Base-by-base conservation (phyloP, 2,329 filamentous ascomycete species). In the Thelonectria olida region DNA sequence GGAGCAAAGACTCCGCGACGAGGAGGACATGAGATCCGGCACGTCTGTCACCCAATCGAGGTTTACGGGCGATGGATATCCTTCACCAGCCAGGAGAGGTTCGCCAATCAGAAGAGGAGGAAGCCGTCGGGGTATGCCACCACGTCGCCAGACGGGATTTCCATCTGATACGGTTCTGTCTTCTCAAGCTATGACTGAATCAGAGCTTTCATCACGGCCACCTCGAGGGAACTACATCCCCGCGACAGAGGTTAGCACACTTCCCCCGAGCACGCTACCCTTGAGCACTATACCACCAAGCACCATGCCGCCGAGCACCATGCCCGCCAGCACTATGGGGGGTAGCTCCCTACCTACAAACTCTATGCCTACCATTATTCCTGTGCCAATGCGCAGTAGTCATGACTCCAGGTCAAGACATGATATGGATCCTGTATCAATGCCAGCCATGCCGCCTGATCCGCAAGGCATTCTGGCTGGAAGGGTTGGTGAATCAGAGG, bases 61-160 rank as follows among this genome's bases (percentile, higher is more conserved):
- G 67, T 92, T 87, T 63, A 92, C 90, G 2, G 90, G 87, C 25
- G 91, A 93, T 72, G 89, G 89, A 23, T 81, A 84, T 61, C 79
- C 81, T 3, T 82, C 82, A 13, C 83, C 85, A 2, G 75, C 80
- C 0, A 78, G 83, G 49, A 78, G 67, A 38, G 79, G 80, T 3
- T 82, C 82, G 15, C 83, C 85, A 2, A 75, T 80, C 0, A 78
- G 83, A 48, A 78, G 67, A 38, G 62, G 69, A 27, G 62, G 69
- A 27, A 68, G 71, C 15, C 75, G 74, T 4, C 72, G 76, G n/a
- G 69, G 73, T 8, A 68, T 68, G 10, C 67, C 73, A 6, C 56
- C 64, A 10, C 66, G 78, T 65, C 76, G 75, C 4, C 67, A 68
- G 13, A 75, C 74, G 9, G 74, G 72, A 7, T 72, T 72, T 36